A percentile compares a stretch with the other conserved stretches of the same genome.
These are phyloP conservation scores for Xerocomus amazonicus DNA, from an alignment of 1,284 basidiomycete genomes.

Conservation along the genomic window DNA sequence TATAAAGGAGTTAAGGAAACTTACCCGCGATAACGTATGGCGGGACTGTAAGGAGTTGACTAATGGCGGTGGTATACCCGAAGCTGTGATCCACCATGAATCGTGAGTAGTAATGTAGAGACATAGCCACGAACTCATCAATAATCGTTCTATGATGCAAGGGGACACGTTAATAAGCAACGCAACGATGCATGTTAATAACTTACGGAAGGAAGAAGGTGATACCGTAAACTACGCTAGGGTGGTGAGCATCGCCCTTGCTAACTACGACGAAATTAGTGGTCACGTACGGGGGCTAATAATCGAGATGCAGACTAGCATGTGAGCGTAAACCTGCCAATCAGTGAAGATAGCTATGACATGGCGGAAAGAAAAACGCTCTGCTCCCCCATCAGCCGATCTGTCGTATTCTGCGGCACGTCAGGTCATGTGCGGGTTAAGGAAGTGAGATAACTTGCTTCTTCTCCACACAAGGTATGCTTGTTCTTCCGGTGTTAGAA, in stretches of 20 bases:
- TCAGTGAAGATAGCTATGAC: constrained; percentile 52
- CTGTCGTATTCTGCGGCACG: constrained; percentile 45
- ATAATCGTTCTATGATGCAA: constrained; percentile 53
- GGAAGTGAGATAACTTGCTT: constrained; percentile 37
- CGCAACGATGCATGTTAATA: background rate
- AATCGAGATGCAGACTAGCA: constrained; percentile 58
- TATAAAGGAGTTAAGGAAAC: constrained; percentile 15
- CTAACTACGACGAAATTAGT: background rate
- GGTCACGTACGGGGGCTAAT: constrained; percentile 50
- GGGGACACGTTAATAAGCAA: no score
- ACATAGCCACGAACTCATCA: constrained; percentile 38
- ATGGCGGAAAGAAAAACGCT: constrained; percentile 52
- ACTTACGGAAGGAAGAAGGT: constrained; percentile 64
- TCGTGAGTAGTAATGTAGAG: background rate
- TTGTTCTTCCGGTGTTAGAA: constrained; percentile 45
- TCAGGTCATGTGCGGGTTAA: background rate
- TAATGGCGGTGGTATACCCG: constrained; percentile 52
- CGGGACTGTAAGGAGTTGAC: constrained; percentile 67
- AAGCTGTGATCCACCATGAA: constrained; percentile 39
- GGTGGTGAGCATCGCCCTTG: constrained; percentile 1
- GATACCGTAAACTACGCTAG: constrained; percentile 48
- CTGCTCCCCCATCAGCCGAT: constrained; percentile 63
- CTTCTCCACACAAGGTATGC: constrained; percentile 50
- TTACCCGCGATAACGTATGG: constrained; percentile 62
- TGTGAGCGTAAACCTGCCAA: constrained; percentile 51